Evolutionary conservation across 495 filamentous ascomycete species (phyloP).

Genomic region (Chaetomium fimeti): DNA sequence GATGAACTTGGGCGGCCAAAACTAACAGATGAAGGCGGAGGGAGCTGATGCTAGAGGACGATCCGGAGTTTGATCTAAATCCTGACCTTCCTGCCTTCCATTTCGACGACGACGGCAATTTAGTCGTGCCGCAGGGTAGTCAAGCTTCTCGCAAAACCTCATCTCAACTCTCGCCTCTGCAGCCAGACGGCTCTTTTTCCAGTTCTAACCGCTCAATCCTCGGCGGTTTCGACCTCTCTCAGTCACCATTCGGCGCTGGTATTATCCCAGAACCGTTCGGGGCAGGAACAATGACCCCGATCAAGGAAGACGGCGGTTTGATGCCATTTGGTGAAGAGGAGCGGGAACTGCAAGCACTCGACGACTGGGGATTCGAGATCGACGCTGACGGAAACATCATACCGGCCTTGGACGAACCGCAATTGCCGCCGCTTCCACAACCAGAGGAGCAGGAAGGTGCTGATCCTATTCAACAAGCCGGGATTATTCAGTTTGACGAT

Average conservation of each 20-base stretch:
- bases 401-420: slow-evolving; percentile 33
- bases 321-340: slow-evolving; percentile 34
- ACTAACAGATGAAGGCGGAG: slow-evolving; percentile 58
- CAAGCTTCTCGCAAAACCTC: slow-evolving; percentile 47
- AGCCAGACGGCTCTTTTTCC: slow-evolving; percentile 22
- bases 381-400: slow-evolving; percentile 44
- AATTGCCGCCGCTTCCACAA: slow-evolving; percentile 38
- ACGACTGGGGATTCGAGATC: slow-evolving; percentile 45
- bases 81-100: slow-evolving; percentile 32
- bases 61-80: slow-evolving; percentile 70
- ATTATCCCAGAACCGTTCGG: slow-evolving; percentile 20
- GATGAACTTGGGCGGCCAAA: background rate
- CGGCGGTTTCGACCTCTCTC: slow-evolving; percentile 26
- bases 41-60: slow-evolving; percentile 75
- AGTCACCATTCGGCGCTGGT: slow-evolving; percentile 18
- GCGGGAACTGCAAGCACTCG: slow-evolving; percentile 26
- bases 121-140: slow-evolving; percentile 32
- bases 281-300: slow-evolving; percentile 23
- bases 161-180: slow-evolving; percentile 44
- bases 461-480: slow-evolving; percentile 6
- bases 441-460: slow-evolving; percentile 12
- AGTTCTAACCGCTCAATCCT: slow-evolving; percentile 26
- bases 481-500: slow-evolving; percentile 18
- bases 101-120: slow-evolving; percentile 57
- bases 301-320: slow-evolving; percentile 25